Conservation (phyloP, 495 filamentous ascomycete species). For the Neurospora sp. region DNA sequence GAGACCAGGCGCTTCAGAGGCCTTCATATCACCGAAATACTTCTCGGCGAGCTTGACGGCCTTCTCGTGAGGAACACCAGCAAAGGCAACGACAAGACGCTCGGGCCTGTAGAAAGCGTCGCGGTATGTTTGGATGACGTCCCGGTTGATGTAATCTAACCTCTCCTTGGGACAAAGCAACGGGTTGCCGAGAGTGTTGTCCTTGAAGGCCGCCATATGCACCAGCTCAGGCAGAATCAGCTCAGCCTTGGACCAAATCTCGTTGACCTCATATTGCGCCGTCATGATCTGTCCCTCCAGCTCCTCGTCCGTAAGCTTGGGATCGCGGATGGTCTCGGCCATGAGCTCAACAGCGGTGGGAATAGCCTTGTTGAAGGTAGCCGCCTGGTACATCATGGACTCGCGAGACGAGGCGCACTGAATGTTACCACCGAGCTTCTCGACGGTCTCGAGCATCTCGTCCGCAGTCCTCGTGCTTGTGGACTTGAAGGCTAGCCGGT, state of each 20-base stretch:
- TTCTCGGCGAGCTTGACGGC: constrained; percentile 72
- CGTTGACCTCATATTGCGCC: constrained; percentile 87
- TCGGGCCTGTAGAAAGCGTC: constrained; percentile 80
- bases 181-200: constrained; percentile 92
- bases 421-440: constrained; percentile 85
- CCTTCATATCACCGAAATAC: constrained; percentile 85
- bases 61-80: constrained; percentile 73
- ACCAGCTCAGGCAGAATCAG: constrained; percentile 91
- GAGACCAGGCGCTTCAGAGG: constrained; percentile 38
- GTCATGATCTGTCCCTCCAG: constrained; percentile 78
- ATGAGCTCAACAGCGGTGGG: constrained; percentile 73
- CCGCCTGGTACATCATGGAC: constrained; percentile 96
- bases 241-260: constrained; percentile 97
- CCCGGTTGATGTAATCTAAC: constrained; percentile 62
- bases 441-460: constrained; percentile 76
- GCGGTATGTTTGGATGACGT: constrained; percentile 68
- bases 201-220: constrained; percentile 88
- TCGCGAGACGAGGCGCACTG: constrained; percentile 94
- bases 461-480: constrained; percentile 64
- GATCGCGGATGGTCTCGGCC: constrained; percentile 89
- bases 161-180: constrained; percentile 83
- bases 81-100: constrained; percentile 88
- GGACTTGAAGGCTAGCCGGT: constrained; percentile 93
- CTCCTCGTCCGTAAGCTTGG: constrained; percentile 82
- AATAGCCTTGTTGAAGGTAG: constrained; percentile 92